phyloP scores from a whole-genome alignment of 495 filamentous ascomycete genomes.

The Bryoglossum gracile region DNA sequence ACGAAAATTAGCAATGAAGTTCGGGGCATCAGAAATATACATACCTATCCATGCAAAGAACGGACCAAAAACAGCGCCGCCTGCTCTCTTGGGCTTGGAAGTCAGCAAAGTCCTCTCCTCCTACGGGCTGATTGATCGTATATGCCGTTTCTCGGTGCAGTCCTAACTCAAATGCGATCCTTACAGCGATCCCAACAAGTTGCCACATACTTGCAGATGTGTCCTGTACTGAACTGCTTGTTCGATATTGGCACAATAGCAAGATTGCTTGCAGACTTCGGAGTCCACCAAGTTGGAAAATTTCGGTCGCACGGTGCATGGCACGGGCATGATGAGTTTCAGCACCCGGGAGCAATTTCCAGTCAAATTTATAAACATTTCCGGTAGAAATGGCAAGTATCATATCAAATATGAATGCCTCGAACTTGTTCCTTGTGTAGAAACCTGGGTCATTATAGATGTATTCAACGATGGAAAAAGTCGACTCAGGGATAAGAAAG shows the following conservation, averaged over 20 bases:
- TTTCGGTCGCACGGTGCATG: slow-evolving; percentile 8
- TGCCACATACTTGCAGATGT: slow-evolving; percentile 28
- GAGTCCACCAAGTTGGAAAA: slow-evolving; percentile 18
- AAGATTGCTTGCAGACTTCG: slow-evolving; percentile 25
- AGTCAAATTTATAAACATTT: slow-evolving; percentile 24
- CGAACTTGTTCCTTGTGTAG: slow-evolving; percentile 13
- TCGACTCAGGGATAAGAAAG: slow-evolving; percentile 11
- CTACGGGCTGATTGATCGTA: too few species aligned
- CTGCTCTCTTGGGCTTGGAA: slow-evolving; percentile 16
- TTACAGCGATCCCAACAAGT: slow-evolving; percentile 25
- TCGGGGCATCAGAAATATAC: background rate
- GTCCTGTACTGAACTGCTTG: slow-evolving; percentile 25
- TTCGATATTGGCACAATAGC: slow-evolving; percentile 25
- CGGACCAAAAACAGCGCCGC: slow-evolving; percentile 28
- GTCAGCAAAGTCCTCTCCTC: too few species aligned
- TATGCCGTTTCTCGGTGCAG: slow-evolving; percentile 26
- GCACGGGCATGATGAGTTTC: slow-evolving; percentile 22
- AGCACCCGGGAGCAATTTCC: slow-evolving; percentile 23
- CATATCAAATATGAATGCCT: slow-evolving; percentile 25
- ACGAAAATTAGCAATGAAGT: background rate
- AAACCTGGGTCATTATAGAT: slow-evolving; percentile 19
- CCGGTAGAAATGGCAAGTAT: slow-evolving; percentile 23
- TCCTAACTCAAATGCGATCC: slow-evolving; percentile 26
- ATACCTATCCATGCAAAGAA: slow-evolving; percentile 26
- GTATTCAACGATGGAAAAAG: slow-evolving; percentile 6